These are phyloP conservation scores for Elsinoe ampelina DNA, from an alignment of 2,329 filamentous ascomycete species.

Conservation along the genomic window DNA sequence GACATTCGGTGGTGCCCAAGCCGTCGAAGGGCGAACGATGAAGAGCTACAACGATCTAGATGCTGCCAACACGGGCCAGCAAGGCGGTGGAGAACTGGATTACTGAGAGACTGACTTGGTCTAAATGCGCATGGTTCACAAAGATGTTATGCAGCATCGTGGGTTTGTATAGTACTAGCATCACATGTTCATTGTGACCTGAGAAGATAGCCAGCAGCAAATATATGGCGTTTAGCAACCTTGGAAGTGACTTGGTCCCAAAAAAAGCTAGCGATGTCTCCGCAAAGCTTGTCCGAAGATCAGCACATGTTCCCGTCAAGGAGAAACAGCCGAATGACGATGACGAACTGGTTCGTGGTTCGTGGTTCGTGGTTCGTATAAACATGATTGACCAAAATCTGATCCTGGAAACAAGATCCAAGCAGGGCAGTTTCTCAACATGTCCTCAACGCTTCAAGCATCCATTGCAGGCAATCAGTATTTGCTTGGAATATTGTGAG, in stretches of 20 bases:
- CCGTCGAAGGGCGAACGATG: conserved; percentile 81
- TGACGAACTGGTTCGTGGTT: not conserved
- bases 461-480: not conserved
- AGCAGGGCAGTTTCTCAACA: not conserved
- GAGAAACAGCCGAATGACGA: not conserved
- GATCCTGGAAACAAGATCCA: not conserved
- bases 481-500: conserved; percentile 2
- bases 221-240: not conserved
- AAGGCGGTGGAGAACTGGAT: conserved; percentile 74
- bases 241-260: not conserved
- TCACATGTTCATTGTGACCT: not conserved
- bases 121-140: not conserved
- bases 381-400: not conserved
- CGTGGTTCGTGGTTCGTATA: no score
- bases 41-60: conserved; percentile 98
- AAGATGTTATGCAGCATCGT: not conserved
- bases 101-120: conserved; percentile 48
- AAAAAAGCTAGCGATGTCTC: not conserved
- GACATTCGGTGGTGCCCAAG: conserved; percentile 76
- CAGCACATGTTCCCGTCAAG: not conserved
- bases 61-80: conserved; percentile 44
- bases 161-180: conserved; percentile 1
- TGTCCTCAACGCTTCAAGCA: not conserved
- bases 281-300: conserved; percentile 8
- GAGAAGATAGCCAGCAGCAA: not conserved